A percentile compares a stretch with the other conserved stretches of the same genome.
phyloP scores from a whole-genome alignment of 805 yeast genomes.

The Yamadazyma scolyti region DNA sequence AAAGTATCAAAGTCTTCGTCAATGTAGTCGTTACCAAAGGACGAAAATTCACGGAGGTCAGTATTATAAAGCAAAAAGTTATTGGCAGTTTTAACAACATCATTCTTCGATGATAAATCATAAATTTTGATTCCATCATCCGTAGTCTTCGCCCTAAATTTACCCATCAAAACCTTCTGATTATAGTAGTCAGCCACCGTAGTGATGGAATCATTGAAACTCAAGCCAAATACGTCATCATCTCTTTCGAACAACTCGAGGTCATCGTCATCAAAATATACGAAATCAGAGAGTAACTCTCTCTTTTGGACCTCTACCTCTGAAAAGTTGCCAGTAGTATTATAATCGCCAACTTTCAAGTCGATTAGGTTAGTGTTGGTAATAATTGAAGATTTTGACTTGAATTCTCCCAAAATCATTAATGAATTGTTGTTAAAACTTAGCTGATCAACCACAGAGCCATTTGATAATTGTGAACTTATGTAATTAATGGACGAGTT shows the following conservation, averaged over 20 bases:
- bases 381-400: constrained; percentile 24
- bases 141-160: constrained; percentile 24
- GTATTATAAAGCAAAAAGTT: constrained; percentile 35
- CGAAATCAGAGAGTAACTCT: neutral
- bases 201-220: constrained; percentile 27
- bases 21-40: constrained; percentile 34
- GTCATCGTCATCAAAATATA: neutral
- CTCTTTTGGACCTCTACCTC: constrained; percentile 14
- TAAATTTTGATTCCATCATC: constrained; percentile 20
- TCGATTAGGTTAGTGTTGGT: constrained; percentile 27
- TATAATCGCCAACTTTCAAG: constrained; percentile 24
- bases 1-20: constrained; percentile 23
- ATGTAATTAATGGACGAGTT: constrained; percentile 36
- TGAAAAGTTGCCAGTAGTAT: constrained; percentile 29
- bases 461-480: constrained; percentile 23
- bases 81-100: constrained; percentile 19
- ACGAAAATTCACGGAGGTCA: constrained; percentile 40
- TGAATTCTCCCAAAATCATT: constrained; percentile 46
- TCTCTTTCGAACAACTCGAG: constrained; percentile 14
- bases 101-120: constrained; percentile 27
- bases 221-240: constrained; percentile 20
- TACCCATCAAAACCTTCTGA: constrained; percentile 27
- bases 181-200: constrained; percentile 16
- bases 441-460: constrained; percentile 34
- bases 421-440: constrained; percentile 29